Evolutionary conservation across 192 early-diverging fungal species (phyloP), one percentile per base, ranked within the genome.

Genomic region (Linnemannia exigua): DNA sequence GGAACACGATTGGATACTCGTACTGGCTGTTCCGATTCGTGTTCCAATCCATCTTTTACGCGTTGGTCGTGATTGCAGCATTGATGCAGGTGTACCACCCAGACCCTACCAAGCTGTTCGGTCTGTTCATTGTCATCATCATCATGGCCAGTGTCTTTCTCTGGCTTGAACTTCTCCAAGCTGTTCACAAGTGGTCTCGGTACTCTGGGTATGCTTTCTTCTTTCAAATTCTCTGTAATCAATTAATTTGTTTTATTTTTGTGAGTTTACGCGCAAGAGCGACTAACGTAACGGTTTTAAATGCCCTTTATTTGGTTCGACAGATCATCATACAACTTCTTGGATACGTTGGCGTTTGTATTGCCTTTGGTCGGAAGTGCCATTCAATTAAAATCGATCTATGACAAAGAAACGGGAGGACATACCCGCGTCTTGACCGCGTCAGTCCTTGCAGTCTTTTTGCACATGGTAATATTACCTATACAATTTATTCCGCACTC

Each of bases 1-100:
- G 72, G 72, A 74, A 74, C 72, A 74, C 72, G 17, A 54, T 74
- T 47, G 72, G 46, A 36, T 74, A 54, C 35, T 35, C 51, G 3
- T 50, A 54, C 31, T 74, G 72, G 72, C 15, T 74, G 1, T 54
- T 74, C 20, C 51, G 72, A 31, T 74, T 74, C 11, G 28, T 74
- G 19, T 36, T 31, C 19, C 72, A 74, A 16, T 38, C 28, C 33
- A 12, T 74, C 33, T 74, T 54, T 54, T 74, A 74, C 11, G 25
- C 1, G 0, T 16, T 74, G 31, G 51, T 74, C 33, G 37, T 52
- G 17, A 31, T 33, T 31, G 72, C 33, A 9, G 72, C 72, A 8
- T 8, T 74, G 17, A 47, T 74, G n/a, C 72, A 74, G 12, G 72
- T 74, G 5, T 74, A 74, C 22, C 16, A 52, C 52, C 25, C 28